These are phyloP conservation scores for Candida alai DNA, from an alignment of 805 yeast genomes.

Conservation along the genomic window DNA sequence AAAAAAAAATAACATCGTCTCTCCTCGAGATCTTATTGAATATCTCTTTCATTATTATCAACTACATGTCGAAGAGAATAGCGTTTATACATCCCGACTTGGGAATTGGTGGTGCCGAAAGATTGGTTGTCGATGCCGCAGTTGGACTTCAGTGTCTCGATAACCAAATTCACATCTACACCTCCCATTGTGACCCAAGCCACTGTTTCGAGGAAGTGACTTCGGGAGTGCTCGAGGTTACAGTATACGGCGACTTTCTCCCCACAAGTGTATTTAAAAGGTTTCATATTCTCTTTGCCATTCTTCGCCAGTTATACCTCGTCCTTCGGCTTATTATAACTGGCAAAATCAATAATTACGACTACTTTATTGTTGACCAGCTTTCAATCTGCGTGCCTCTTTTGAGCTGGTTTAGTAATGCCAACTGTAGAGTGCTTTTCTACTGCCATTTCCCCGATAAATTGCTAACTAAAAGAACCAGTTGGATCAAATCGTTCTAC, in stretches of 20 bases:
- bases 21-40: too few species aligned
- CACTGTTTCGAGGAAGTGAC: conserved; percentile 93
- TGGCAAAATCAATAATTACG: conserved; percentile 50
- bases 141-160: conserved; percentile 70
- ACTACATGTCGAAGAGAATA: conserved; percentile 51
- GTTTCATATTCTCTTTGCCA: conserved; percentile 79
- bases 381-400: conserved; percentile 80
- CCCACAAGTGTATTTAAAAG: conserved; percentile 68
- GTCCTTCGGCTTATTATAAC: conserved; percentile 42
- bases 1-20: too few species aligned
- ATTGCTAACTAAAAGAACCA: conserved; percentile 48
- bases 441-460: conserved; percentile 98
- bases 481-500: conserved; percentile 54
- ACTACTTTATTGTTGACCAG: conserved; percentile 83
- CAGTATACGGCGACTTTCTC: conserved; percentile 76
- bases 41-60: too few species aligned
- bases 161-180: conserved; percentile 64
- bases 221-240: conserved; percentile 52
- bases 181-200: conserved; percentile 82
- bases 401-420: conserved; percentile 42
- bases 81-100: conserved; percentile 95
- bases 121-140: conserved; percentile 96
- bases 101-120: conserved; percentile 97
- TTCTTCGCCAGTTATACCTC: conserved; percentile 73
- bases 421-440: conserved; percentile 57